These are phyloP conservation scores for Lolium multiflorum DNA, from an alignment of 176 grass and related monocot species.

Conservation along the genomic window DNA sequence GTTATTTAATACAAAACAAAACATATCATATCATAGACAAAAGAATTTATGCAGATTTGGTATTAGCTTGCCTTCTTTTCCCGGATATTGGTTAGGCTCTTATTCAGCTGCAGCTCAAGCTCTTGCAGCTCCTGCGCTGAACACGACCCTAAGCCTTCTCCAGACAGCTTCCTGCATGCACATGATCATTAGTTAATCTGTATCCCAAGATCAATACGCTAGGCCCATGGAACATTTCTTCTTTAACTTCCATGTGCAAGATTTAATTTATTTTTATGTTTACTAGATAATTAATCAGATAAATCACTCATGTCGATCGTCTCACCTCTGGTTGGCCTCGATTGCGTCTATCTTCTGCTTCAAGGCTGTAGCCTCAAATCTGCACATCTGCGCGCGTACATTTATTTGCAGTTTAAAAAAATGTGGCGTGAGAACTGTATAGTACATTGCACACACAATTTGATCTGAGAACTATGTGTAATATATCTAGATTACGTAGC, in stretches of 20 bases:
- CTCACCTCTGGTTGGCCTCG: slow-evolving; percentile 65
- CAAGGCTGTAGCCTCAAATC: slow-evolving; percentile 59
- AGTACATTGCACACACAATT: no score
- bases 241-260: not conserved
- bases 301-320: no score
- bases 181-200: not conserved
- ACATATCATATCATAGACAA: not conserved
- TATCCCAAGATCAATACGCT: not conserved
- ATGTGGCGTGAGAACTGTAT: no score
- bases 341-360: slow-evolving; percentile 60
- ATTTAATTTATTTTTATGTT: not conserved
- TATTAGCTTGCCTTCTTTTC: slow-evolving; percentile 65
- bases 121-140: slow-evolving; percentile 68
- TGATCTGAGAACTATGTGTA: no score
- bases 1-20: not conserved
- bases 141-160: slow-evolving; percentile 64
- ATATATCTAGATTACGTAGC: not conserved
- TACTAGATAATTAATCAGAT: not conserved
- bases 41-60: not conserved
- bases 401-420: no score
- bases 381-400: slow-evolving; percentile 48
- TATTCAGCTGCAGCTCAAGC: slow-evolving; percentile 65
- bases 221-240: not conserved
- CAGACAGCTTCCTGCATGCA: slow-evolving; percentile 65
- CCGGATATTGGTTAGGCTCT: slow-evolving; percentile 64